These are phyloP conservation scores for Physcia stellaris DNA, from an alignment of 495 filamentous ascomycete genomes.

Conservation along the genomic window DNA sequence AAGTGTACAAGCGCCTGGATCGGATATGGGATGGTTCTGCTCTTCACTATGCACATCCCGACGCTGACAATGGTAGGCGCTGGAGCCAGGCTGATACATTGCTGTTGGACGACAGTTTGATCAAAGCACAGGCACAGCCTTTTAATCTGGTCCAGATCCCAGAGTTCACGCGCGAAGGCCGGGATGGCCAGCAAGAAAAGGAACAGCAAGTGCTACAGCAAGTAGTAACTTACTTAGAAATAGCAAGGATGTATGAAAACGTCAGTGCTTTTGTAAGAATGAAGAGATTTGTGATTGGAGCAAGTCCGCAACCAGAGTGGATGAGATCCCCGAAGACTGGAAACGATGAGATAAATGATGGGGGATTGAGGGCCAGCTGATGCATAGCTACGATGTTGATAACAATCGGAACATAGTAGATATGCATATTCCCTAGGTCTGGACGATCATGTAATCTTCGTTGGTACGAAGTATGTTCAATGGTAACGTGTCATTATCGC, in stretches of 20 bases:
- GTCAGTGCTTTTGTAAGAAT: slow-evolving; percentile 11
- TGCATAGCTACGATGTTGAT: too few species aligned
- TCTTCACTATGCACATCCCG: slow-evolving; percentile 39
- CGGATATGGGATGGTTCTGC: slow-evolving; percentile 50
- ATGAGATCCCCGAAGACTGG: neutral
- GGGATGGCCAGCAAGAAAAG: neutral
- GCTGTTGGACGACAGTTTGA: slow-evolving; percentile 67
- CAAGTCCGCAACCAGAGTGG: slow-evolving; percentile 7
- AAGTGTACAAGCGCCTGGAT: slow-evolving; percentile 76
- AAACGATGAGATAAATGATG: too few species aligned
- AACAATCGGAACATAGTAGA: too few species aligned
- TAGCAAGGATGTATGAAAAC: slow-evolving; percentile 8
- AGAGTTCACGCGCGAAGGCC: slow-evolving; percentile 41
- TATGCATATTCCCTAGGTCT: too few species aligned
- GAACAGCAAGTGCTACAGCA: slow-evolving; percentile 10
- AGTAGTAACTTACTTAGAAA: slow-evolving; percentile 12
- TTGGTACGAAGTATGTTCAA: too few species aligned
- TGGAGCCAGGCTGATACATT: slow-evolving; percentile 86
- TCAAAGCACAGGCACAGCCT: slow-evolving; percentile 74
- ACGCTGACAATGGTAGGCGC: slow-evolving; percentile 1
- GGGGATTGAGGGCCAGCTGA: too few species aligned
- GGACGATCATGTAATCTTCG: too few species aligned
- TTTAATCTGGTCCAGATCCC: slow-evolving; percentile 69
- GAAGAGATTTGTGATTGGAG: slow-evolving; percentile 3
- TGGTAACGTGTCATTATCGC: too few species aligned